Percentiles rank a stretch among this genome's conserved stretches.
Evolutionary conservation across 1,284 basidiomycete species (phyloP).

Genomic region (Pascua guehoae): DNA sequence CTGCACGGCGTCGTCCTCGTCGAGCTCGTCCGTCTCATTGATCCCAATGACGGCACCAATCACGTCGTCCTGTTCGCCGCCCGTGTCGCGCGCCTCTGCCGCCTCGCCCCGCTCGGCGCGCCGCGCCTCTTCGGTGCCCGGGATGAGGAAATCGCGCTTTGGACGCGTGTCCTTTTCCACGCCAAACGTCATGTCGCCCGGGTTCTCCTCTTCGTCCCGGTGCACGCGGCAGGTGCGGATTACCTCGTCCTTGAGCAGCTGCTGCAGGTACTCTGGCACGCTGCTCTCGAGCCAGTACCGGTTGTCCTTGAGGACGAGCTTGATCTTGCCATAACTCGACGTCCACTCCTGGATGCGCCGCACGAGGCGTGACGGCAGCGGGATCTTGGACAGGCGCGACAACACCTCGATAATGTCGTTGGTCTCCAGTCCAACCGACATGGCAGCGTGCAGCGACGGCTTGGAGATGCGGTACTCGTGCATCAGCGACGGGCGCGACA

Average conservation of each 20-base stretch:
- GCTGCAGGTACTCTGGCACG: slow-evolving; percentile 84
- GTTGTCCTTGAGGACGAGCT: slow-evolving; percentile 94
- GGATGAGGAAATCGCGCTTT: slow-evolving; percentile 72
- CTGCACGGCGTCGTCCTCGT: slow-evolving; percentile 93
- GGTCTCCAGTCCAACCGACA: slow-evolving; percentile 95
- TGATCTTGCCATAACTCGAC: slow-evolving; percentile 91
- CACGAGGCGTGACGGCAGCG: slow-evolving; percentile 77
- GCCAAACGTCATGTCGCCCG: slow-evolving; percentile 63
- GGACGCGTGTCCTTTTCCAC: slow-evolving; percentile 73
- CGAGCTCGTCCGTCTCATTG: slow-evolving; percentile 80
- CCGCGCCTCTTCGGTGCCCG: slow-evolving; percentile 60
- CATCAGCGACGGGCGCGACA: slow-evolving; percentile 95
- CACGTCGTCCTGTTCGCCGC: slow-evolving; percentile 41
- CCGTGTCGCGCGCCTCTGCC: slow-evolving; percentile 8
- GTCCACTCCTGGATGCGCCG: slow-evolving; percentile 85
- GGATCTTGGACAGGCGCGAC: slow-evolving; percentile 85
- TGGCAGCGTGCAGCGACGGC: slow-evolving; percentile 96
- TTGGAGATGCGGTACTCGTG: slow-evolving; percentile 99
- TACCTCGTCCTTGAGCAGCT: slow-evolving; percentile 74
- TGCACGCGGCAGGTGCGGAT: slow-evolving; percentile 55
- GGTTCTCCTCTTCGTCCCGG: slow-evolving; percentile 22
- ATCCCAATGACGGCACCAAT: slow-evolving; percentile 84
- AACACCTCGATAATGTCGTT: slow-evolving; percentile 97
- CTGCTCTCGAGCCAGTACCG: slow-evolving; percentile 92
- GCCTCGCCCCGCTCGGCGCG: slow-evolving; percentile 31